phyloP scores from a whole-genome alignment of 116 monocot species.

The Trichopus zeylanicus region DNA sequence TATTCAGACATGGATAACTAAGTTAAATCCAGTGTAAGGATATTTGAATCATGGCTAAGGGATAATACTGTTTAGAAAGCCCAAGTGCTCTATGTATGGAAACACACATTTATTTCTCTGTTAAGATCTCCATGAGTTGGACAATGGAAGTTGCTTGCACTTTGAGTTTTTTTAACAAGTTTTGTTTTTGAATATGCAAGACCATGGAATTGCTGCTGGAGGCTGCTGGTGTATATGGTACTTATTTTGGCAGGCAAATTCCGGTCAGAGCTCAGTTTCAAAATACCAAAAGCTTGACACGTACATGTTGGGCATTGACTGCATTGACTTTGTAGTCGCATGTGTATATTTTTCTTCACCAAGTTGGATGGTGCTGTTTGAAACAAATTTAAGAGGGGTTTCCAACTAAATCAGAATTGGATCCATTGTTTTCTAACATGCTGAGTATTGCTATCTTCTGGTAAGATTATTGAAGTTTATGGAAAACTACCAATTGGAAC shows the following conservation, averaged over 20 bases:
- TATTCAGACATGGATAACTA: neutral
- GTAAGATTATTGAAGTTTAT: neutral
- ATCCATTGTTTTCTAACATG: neutral
- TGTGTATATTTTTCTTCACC: neutral
- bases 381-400: neutral
- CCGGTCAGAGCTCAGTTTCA: neutral
- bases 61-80: slow-evolving; percentile 11
- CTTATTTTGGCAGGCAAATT: neutral
- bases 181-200: neutral
- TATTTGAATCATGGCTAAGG: slow-evolving; percentile 11
- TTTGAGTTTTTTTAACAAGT: neutral
- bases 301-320: too few relatives aligned
- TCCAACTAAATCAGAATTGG: neutral
- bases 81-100: slow-evolving; percentile 24
- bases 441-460: neutral
- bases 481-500: neutral
- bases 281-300: too few relatives aligned
- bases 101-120: slow-evolving; percentile 24
- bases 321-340: neutral
- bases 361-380: neutral
- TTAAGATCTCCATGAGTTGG: slow-evolving; percentile 21
- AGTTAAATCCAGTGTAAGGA: slow-evolving; percentile 16
- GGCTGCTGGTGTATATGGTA: neutral
- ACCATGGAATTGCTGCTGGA: neutral
- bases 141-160: slow-evolving; percentile 5